Percentiles rank a stretch among this genome's conserved stretches.
These are phyloP conservation scores for Fomitopsis serialis DNA, from an alignment of 768 basidiomycete genomes.

Conservation along the genomic window DNA sequence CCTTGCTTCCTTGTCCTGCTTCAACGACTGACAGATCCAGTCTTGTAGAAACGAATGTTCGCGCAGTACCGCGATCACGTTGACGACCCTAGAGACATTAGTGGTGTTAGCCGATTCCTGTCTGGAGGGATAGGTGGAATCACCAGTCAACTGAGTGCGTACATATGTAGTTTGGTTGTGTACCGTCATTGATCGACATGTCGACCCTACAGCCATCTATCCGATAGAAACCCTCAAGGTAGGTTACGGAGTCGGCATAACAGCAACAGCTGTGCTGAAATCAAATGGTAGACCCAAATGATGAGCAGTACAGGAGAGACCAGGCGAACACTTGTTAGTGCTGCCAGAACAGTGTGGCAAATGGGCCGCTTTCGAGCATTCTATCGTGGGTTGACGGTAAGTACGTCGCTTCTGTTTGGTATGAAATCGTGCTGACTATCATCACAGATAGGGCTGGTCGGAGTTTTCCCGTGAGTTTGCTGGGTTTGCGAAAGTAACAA, in stretches of 20 bases:
- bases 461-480: slow-evolving; percentile 83
- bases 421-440: slow-evolving; percentile 10
- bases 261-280: not conserved
- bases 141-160: slow-evolving; percentile 80
- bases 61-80: slow-evolving; percentile 90
- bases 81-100: slow-evolving; percentile 83
- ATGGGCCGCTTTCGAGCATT: slow-evolving; percentile 79
- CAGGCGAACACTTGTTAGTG: slow-evolving; percentile 51
- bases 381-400: slow-evolving; percentile 85
- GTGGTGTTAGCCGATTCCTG: slow-evolving; percentile 87
- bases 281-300: slow-evolving; percentile 79
- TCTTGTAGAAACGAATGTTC: slow-evolving; percentile 82
- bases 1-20: slow-evolving; percentile 5
- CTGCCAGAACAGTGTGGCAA: slow-evolving; percentile 70
- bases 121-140: slow-evolving; percentile 97
- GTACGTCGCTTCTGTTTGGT: slow-evolving; percentile 25
- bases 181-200: slow-evolving; percentile 13
- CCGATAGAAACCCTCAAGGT: slow-evolving; percentile 96
- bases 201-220: slow-evolving; percentile 72
- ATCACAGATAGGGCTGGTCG: slow-evolving; percentile 82
- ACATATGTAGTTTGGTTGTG: slow-evolving; percentile 5
- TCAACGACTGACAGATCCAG: not conserved
- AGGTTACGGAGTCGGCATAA: not conserved
- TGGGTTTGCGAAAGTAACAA: slow-evolving; percentile 7
- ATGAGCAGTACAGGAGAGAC: slow-evolving; percentile 78